A percentile compares a stretch with the other conserved stretches of the same genome.
phyloP scores from a whole-genome alignment of 306 rosid species.

The Acacia crassicarpa region DNA sequence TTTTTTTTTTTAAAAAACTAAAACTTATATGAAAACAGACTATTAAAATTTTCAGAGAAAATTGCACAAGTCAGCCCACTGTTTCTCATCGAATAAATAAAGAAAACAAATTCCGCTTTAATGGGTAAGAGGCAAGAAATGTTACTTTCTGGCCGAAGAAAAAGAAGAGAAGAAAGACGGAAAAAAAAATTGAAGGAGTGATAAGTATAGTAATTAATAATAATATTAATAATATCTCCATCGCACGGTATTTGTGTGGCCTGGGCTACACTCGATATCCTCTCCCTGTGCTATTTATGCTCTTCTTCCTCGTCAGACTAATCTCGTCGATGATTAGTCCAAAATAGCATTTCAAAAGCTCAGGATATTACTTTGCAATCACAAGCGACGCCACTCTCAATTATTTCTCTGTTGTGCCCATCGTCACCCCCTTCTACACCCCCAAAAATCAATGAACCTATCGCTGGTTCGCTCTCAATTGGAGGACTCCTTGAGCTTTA shows the following conservation, averaged over 20 bases:
- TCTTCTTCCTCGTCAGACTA: slow-evolving; percentile 45
- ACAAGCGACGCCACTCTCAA: slow-evolving; percentile 15
- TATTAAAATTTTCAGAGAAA: not conserved
- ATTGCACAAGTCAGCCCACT: not conserved
- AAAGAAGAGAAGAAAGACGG: no score
- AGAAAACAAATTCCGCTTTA: not conserved
- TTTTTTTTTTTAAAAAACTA: not conserved
- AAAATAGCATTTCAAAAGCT: slow-evolving; percentile 4
- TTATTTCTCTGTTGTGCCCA: not conserved
- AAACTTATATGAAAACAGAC: not conserved
- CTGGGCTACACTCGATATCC: slow-evolving; percentile 59
- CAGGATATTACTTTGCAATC: slow-evolving; percentile 20
- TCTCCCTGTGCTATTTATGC: slow-evolving; percentile 50
- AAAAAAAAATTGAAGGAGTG: not conserved
- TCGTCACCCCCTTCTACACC: not conserved
- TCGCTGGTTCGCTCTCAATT: slow-evolving; percentile 15
- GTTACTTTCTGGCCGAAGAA: not conserved
- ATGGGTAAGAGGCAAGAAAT: no score
- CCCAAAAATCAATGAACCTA: slow-evolving; percentile 28
- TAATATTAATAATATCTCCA: slow-evolving; percentile 33
- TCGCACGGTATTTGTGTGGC: slow-evolving; percentile 90
- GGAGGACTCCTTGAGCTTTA: not conserved
- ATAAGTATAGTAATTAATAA: not conserved
- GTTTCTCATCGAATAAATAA: not conserved
- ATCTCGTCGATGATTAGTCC: slow-evolving; percentile 44